A percentile compares a stretch with the other conserved stretches of the same genome.
These are phyloP conservation scores for Nitzschia sp. DNA, from an alignment of 108 stramenopile species.

Conservation along the genomic window DNA sequence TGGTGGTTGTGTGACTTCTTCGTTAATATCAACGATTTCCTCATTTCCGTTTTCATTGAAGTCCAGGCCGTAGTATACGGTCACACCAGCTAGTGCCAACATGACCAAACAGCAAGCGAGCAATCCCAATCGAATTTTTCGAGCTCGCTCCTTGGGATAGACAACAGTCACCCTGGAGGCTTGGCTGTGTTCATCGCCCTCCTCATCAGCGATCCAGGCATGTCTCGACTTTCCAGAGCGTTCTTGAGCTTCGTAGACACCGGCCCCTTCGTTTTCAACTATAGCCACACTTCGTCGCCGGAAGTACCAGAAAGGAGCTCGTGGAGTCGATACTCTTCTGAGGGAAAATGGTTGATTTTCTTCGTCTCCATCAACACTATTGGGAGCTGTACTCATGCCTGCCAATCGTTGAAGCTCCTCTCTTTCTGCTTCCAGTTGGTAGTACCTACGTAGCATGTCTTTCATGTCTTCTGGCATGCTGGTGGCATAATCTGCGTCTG, in stretches of 20 bases:
- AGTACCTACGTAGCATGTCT: not conserved
- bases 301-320: not conserved
- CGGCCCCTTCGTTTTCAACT: not conserved
- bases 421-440: not conserved
- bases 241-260: not conserved
- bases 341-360: not conserved
- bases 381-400: not conserved
- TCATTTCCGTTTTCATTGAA: not conserved
- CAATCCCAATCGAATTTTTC: not conserved
- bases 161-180: not conserved
- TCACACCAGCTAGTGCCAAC: not conserved
- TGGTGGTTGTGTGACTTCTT: not conserved
- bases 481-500: constrained; percentile 2
- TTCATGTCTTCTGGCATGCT: constrained; percentile 6
- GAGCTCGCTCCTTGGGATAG: constrained; percentile 1
- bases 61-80: not conserved
- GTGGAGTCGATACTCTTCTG: not conserved
- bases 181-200: not conserved
- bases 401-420: not conserved
- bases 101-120: not conserved
- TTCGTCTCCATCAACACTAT: not conserved
- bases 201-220: not conserved
- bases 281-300: not conserved
- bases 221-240: not conserved
- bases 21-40: not conserved